These are phyloP conservation scores for Podospora australis DNA, from an alignment of 495 filamentous ascomycete genomes.

Conservation along the genomic window DNA sequence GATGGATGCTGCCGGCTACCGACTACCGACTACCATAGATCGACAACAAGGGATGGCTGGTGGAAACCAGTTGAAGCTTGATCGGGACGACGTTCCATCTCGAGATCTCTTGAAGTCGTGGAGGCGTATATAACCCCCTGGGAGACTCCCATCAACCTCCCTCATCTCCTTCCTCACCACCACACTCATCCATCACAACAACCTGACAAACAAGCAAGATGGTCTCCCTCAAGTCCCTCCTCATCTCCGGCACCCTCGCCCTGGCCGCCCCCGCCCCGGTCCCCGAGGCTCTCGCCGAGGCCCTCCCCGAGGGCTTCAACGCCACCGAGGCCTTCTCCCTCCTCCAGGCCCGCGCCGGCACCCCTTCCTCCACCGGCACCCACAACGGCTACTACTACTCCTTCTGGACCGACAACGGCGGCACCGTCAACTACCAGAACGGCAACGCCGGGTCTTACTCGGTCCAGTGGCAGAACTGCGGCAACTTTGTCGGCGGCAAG, in stretches of 20 bases:
- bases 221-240: constrained; percentile 16
- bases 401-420: constrained; percentile 55
- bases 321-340: constrained; percentile 20
- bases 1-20: no score
- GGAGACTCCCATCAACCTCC: no score
- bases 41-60: no score
- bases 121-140: no score
- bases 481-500: constrained; percentile 58
- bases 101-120: no score
- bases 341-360: constrained; percentile 25
- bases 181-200: neutral
- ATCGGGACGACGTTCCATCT: no score
- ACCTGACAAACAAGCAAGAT: constrained; percentile 6
- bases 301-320: constrained; percentile 12
- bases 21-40: no score
- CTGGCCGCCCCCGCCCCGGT: constrained; percentile 9
- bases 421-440: constrained; percentile 51
- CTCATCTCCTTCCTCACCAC: constrained; percentile 2
- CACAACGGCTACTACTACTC: constrained; percentile 54
- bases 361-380: constrained; percentile 36
- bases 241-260: constrained; percentile 9
- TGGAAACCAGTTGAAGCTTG: no score
- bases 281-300: constrained; percentile 8
- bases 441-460: constrained; percentile 45
- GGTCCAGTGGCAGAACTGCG: constrained; percentile 46